Percentiles rank a stretch among this genome's conserved stretches.
Evolutionary conservation across 176 grass and related monocot genomes (phyloP).

Genomic region (Puccinellia tenuiflora): DNA sequence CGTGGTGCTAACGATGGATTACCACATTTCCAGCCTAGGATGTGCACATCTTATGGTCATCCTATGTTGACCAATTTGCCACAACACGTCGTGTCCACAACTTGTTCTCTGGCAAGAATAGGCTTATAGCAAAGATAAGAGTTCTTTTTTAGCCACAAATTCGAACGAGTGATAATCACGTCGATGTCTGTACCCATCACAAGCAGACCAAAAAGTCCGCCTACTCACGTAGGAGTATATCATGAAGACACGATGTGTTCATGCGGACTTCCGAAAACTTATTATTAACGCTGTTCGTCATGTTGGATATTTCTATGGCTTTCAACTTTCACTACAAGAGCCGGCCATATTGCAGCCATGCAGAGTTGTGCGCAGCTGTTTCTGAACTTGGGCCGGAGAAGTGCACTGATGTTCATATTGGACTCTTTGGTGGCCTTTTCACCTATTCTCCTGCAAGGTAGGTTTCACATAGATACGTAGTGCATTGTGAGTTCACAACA

Average conservation of each 20-base stretch:
- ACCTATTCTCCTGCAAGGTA: too few relatives aligned
- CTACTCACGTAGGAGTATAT: neutral
- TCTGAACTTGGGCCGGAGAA: too few relatives aligned
- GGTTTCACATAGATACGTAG: too few relatives aligned
- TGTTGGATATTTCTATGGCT: neutral
- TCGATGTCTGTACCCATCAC: neutral
- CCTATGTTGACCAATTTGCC: neutral
- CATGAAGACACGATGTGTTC: constrained; percentile 18
- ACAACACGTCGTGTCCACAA: neutral
- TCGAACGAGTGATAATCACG: neutral
- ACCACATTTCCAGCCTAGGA: neutral
- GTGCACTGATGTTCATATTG: too few relatives aligned
- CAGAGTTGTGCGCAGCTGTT: too few relatives aligned
- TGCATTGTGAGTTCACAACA: too few relatives aligned
- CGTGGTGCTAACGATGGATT: neutral
- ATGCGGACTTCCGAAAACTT: neutral
- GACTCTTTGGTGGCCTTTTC: too few relatives aligned
- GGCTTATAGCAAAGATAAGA: too few relatives aligned
- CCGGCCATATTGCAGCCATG: too few relatives aligned
- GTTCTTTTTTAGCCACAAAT: neutral
- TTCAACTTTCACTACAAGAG: neutral
- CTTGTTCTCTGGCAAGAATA: neutral
- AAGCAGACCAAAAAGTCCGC: neutral
- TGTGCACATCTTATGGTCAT: neutral
- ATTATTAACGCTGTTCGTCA: neutral